These are phyloP conservation scores for Bathelium albidoporum DNA, from an alignment of 495 filamentous ascomycete species.

Conservation along the genomic window DNA sequence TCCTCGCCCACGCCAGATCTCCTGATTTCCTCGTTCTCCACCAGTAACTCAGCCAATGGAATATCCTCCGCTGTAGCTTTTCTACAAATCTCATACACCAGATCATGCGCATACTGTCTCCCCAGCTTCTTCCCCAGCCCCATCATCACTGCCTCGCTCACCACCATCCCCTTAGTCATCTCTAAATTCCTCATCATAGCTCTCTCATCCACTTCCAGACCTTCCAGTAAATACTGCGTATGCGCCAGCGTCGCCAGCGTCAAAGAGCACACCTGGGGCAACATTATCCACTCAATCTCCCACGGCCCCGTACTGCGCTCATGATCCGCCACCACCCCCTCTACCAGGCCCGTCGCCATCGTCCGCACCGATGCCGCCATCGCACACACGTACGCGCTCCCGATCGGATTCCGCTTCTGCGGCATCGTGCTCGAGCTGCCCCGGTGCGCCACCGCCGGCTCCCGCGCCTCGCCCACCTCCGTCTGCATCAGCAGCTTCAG, in stretches of 20 bases:
- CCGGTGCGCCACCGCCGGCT: slow-evolving; percentile 16
- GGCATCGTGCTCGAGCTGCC: slow-evolving; percentile 19
- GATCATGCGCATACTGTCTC: slow-evolving; percentile 18
- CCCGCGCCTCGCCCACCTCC: slow-evolving; percentile 17
- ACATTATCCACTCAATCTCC: slow-evolving; percentile 22
- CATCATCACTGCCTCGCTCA: slow-evolving; percentile 24
- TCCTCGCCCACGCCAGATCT: slow-evolving; percentile 12
- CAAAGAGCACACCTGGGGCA: slow-evolving; percentile 20
- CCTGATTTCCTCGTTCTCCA: slow-evolving; percentile 14
- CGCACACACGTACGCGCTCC: slow-evolving; percentile 17
- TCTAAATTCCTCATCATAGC: slow-evolving; percentile 18
- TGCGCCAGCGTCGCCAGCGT: slow-evolving; percentile 16
- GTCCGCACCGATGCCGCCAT: slow-evolving; percentile 13
- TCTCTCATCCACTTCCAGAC: slow-evolving; percentile 19
- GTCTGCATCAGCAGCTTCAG: slow-evolving; percentile 21
- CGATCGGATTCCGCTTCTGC: slow-evolving; percentile 23
- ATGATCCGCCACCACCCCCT: slow-evolving; percentile 19
- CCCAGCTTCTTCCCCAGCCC: slow-evolving; percentile 21
- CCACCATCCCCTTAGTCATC: slow-evolving; percentile 14
- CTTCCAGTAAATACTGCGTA: slow-evolving; percentile 15
- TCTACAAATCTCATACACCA: slow-evolving; percentile 20
- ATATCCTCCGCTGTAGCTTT: slow-evolving; percentile 8
- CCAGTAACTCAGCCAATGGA: slow-evolving; percentile 15
- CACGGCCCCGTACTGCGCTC: slow-evolving; percentile 20
- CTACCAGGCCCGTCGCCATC: slow-evolving; percentile 10